Conservation (phyloP, 1,284 basidiomycete species). For the Ganoderma boninense region DNA sequence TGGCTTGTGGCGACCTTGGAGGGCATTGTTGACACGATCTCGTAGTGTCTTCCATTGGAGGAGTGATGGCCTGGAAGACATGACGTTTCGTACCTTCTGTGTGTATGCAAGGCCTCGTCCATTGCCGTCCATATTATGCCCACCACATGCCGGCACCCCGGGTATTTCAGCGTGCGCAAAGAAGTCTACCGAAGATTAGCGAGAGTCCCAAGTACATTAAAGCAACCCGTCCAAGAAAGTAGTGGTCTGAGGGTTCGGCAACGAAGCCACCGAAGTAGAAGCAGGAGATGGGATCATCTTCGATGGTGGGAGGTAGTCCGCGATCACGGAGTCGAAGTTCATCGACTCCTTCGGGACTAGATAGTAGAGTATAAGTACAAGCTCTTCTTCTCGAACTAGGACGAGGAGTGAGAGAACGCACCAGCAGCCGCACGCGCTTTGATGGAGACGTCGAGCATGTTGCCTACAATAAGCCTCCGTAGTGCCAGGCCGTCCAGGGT, state of each 20-base stretch:
- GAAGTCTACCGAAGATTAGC: conserved; percentile 20
- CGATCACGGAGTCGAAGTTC: conserved; percentile 76
- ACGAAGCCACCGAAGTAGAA: conserved; percentile 32
- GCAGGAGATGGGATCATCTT: conserved; percentile 33
- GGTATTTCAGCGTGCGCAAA: neutral
- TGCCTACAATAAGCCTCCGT: conserved; percentile 76
- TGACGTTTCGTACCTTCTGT: neutral
- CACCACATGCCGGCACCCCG: conserved; percentile 1
- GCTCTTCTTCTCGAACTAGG: conserved; percentile 3
- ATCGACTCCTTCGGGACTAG: conserved; percentile 49
- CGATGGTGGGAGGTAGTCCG: conserved; percentile 65
- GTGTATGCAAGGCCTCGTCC: neutral
- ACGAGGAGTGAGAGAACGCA: conserved; percentile 44
- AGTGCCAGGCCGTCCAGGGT: conserved; percentile 75
- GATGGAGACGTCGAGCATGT: conserved; percentile 69
- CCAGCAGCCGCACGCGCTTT: conserved; percentile 58
- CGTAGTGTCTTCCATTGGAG: conserved; percentile 62
- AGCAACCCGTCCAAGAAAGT: conserved; percentile 55
- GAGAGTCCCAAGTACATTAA: conserved; percentile 36
- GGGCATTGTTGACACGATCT: conserved; percentile 7
- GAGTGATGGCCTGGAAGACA: conserved; percentile 37
- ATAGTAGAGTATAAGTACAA: conserved; percentile 18
- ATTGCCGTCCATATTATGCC: too few relatives aligned
- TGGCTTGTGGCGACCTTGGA: too few relatives aligned
- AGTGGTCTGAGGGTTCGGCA: conserved; percentile 37